A percentile compares a stretch with the other conserved stretches of the same genome.
Conservation (phyloP, 2,329 filamentous ascomycete species). For the Hymenoscyphus repandus region DNA sequence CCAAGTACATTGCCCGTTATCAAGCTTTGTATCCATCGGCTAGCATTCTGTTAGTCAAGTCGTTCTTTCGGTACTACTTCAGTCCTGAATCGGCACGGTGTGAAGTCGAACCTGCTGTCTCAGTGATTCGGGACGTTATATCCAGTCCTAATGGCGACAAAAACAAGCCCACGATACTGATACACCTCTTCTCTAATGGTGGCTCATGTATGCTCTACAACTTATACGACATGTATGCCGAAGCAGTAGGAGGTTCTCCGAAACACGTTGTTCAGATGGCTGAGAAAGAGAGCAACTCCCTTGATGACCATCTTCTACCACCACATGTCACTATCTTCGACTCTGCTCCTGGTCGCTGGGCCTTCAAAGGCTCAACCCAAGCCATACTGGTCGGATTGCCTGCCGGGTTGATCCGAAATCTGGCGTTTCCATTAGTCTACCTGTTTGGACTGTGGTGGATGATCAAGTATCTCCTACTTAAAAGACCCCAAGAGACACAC, state of each 20-base stretch:
- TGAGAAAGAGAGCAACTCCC: not conserved
- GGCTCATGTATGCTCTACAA: not conserved
- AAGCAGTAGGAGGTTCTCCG: not conserved
- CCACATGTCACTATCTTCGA: not conserved
- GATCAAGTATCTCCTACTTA: not conserved
- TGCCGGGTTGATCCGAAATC: not conserved
- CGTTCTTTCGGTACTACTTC: not conserved
- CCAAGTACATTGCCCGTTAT: not conserved
- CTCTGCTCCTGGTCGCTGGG: not conserved
- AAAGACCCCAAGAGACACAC: not conserved
- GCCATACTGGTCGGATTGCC: not conserved
- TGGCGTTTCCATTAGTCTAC: not conserved
- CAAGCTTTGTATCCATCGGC: not conserved
- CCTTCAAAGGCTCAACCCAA: not conserved
- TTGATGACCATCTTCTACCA: not conserved
- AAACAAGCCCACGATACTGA: not conserved
- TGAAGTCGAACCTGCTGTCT: not conserved
- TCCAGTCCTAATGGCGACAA: not conserved
- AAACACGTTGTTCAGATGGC: not conserved
- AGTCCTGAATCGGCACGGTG: not conserved
- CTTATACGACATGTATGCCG: not conserved
- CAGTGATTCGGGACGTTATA: not conserved
- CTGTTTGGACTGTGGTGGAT: not conserved
- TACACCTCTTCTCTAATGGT: slow-evolving; percentile 3
- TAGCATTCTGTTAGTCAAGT: not conserved